These are phyloP conservation scores for Pichia sp. DNA, from an alignment of 1,139 yeast species.

Conservation along the genomic window DNA sequence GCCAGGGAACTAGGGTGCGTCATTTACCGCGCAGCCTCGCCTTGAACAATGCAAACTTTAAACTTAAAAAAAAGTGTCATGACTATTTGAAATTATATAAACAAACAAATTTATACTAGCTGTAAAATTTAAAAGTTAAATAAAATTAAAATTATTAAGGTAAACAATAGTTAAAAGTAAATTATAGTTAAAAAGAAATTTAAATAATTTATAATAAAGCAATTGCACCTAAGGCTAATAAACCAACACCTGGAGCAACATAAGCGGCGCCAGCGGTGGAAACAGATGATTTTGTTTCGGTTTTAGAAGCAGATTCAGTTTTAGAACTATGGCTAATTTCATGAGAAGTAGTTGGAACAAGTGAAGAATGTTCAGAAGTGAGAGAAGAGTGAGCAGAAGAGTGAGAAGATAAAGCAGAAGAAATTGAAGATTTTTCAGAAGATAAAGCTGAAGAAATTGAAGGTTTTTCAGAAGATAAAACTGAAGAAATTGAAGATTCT, in stretches of 20 bases:
- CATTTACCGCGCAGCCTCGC: too few relatives aligned
- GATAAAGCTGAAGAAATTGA: constrained; percentile 21
- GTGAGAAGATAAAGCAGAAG: constrained; percentile 21
- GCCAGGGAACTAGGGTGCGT: too few relatives aligned
- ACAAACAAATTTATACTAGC: too few relatives aligned
- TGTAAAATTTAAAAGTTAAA: not conserved
- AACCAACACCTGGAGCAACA: constrained; percentile 16
- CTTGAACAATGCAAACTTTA: too few relatives aligned
- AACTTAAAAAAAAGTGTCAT: too few relatives aligned
- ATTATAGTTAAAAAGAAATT: too few relatives aligned
- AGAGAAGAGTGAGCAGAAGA: constrained; percentile 22
- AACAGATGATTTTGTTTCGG: constrained; percentile 7
- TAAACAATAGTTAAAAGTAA: too few relatives aligned
- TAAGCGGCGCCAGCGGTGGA: constrained; percentile 19
- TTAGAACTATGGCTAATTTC: constrained; percentile 17
- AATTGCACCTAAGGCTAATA: constrained; percentile 18
- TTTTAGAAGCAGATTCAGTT: constrained; percentile 8
- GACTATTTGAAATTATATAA: too few relatives aligned
- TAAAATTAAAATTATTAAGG: not conserved
- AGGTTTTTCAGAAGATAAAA: constrained; percentile 14
- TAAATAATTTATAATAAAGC: constrained; percentile 17
- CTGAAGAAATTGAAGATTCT: constrained; percentile 7
- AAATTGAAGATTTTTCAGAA: constrained; percentile 20
- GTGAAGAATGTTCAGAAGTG: constrained; percentile 19
- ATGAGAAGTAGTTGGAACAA: constrained; percentile 9